phyloP scores from a whole-genome alignment of 2,329 filamentous ascomycete species.

The Fusarium sp. region DNA sequence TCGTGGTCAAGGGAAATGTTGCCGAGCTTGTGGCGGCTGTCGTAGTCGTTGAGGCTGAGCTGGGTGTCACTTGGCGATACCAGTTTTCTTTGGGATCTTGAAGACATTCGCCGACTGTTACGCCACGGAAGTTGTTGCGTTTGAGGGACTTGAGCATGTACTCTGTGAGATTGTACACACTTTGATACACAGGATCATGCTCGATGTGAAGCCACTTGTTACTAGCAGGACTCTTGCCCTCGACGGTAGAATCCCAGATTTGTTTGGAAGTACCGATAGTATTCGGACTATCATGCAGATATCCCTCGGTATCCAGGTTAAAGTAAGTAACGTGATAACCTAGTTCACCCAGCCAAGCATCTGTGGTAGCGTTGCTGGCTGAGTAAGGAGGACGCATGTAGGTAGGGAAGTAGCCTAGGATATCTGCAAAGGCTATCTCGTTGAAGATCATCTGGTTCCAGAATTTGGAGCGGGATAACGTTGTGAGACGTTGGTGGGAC shows the following conservation, averaged over 20 bases:
- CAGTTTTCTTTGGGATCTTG: constrained; percentile 63
- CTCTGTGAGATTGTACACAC: constrained; percentile 56
- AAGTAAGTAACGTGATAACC: constrained; percentile 71
- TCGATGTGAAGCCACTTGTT: constrained; percentile 63
- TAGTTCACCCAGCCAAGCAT: constrained; percentile 54
- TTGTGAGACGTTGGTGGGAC: constrained; percentile 58
- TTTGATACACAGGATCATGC: constrained; percentile 61
- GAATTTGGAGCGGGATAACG: constrained; percentile 49
- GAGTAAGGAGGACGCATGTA: constrained; percentile 61
- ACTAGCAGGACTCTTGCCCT: constrained; percentile 43
- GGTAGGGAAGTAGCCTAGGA: constrained; percentile 55
- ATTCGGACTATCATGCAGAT: constrained; percentile 62
- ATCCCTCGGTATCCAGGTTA: constrained; percentile 70
- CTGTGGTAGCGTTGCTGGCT: constrained; percentile 55
- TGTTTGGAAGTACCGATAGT: constrained; percentile 60
- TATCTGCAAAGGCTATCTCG: constrained; percentile 56
- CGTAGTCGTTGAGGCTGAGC: not conserved
- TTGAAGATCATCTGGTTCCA: constrained; percentile 56
- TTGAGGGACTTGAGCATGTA: constrained; percentile 56
- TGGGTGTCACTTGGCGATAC: constrained; percentile 55
- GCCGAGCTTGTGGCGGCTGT: constrained; percentile 17
- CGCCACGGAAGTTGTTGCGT: constrained; percentile 56
- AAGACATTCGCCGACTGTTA: constrained; percentile 64
- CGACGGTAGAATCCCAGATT: constrained; percentile 53
- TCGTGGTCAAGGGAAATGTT: constrained; percentile 36